Base-by-base conservation (phyloP, 164 flowering plant species). In the Chimonanthus salicifolius region DNA sequence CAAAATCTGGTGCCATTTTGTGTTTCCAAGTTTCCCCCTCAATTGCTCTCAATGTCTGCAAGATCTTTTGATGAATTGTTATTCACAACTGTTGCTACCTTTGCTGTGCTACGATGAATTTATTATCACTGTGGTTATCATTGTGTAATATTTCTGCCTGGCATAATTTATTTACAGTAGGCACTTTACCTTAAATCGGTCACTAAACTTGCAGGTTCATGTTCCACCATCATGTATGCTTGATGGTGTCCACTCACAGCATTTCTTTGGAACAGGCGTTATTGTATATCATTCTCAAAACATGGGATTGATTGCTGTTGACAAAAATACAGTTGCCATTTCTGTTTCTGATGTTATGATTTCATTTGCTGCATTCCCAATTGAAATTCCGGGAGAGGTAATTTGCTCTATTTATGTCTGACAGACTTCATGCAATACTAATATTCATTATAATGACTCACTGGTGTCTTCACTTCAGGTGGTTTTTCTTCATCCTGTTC, bases 301-400 rank as follows among this genome's bases (percentile, higher is more conserved):
- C 74, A 82, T 94, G 95, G 98, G 98, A 70, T 79, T 89, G 77
- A 92, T 83, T 80, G 94, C 79, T 33, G 97, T 91, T 64, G 97
- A 94, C 83, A 94, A 86, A 81, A 92, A 92, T 74, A 94, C 98
- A 46, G 98, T 94, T 80, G 91, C 97, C 16, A 78, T 94, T 67
- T 87, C 94, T 78, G 89, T 85, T 49, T 94, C 95, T 80, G 98
- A 94, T 81, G 86, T 94, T 68, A 94, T 94, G 95, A 85, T 94
- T 49, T 94, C 98, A 15, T 94, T 94, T 80, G 97, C 97, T 85
- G 98, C 97, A 72, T 94, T 78, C 82, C 98, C 98, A 7, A 86
- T 94, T 75, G 98, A 94, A 82, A 94, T 94, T 78, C 97, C 98
- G 8, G 98, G 92, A 58, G 97, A 94, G 94, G 98, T 92, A 82